Conservation (phyloP, 2,329 filamentous ascomycete species). For the Phaeophleospora eucalypticola region DNA sequence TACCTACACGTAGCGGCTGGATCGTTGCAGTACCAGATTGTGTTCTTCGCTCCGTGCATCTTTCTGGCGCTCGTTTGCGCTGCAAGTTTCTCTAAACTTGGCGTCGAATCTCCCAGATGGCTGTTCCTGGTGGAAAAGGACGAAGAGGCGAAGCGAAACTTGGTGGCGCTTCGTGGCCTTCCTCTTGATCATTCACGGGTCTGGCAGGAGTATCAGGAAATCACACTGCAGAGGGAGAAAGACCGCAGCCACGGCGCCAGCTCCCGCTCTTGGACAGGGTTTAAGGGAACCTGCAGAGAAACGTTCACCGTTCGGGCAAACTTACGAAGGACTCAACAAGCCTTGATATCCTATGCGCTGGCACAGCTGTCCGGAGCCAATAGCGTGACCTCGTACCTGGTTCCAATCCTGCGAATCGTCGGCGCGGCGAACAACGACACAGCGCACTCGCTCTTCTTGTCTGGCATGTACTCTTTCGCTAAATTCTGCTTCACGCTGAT, state of each 20-base stretch:
- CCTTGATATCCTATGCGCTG: slow-evolving; percentile 11
- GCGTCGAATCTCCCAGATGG: slow-evolving; percentile 36
- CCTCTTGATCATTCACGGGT: slow-evolving; percentile 1
- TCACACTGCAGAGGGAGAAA: not conserved
- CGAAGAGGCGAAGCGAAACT: slow-evolving; percentile 28
- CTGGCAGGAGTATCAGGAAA: not conserved
- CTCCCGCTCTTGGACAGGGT: slow-evolving; percentile 2
- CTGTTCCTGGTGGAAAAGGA: slow-evolving; percentile 28
- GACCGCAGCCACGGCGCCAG: slow-evolving; percentile 5
- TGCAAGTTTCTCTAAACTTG: slow-evolving; percentile 28
- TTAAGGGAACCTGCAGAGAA: slow-evolving; percentile 11
- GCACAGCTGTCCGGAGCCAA: slow-evolving; percentile 46
- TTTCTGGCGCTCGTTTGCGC: slow-evolving; percentile 28
- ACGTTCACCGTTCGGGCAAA: slow-evolving; percentile 19
- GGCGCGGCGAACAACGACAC: slow-evolving; percentile 31
- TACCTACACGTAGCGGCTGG: slow-evolving; percentile 30
- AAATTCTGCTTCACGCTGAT: slow-evolving; percentile 43
- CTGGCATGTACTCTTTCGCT: slow-evolving; percentile 42
- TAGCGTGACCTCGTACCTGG: slow-evolving; percentile 43
- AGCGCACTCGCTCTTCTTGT: slow-evolving; percentile 37
- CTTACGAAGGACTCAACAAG: slow-evolving; percentile 16
- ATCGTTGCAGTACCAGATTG: slow-evolving; percentile 34
- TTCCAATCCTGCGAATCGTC: slow-evolving; percentile 41
- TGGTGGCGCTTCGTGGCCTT: slow-evolving; percentile 31
- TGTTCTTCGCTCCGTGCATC: slow-evolving; percentile 32